phyloP scores from a whole-genome alignment of 257 asterid genomes.

The Rubia yunnanensis region DNA sequence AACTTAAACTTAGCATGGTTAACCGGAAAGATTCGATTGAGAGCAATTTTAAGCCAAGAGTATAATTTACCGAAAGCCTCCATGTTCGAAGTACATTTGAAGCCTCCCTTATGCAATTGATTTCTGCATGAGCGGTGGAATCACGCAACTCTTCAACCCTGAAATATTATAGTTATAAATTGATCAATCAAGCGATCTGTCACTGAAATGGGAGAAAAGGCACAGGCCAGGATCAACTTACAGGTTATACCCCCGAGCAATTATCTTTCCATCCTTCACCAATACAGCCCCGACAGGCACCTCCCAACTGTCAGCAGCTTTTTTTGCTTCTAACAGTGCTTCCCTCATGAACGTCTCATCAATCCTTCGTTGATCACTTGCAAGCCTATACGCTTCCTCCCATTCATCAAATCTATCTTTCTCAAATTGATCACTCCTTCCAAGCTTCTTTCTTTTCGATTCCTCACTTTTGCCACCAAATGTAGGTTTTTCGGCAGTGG shows the following conservation, averaged over 20 bases:
- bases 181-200: conserved; percentile 8
- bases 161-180: conserved; percentile 21
- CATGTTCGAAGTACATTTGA: conserved; percentile 67
- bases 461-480: conserved; percentile 29
- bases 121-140: conserved; percentile 98
- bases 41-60: not conserved
- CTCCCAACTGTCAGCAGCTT: conserved; percentile 96
- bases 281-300: conserved; percentile 97
- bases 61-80: conserved; percentile 80
- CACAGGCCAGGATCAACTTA: conserved; percentile 31
- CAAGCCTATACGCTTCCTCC: conserved; percentile 84
- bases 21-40: conserved; percentile 6
- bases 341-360: conserved; percentile 94
- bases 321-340: conserved; percentile 83
- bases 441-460: conserved; percentile 37
- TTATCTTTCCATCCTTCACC: conserved; percentile 74
- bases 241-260: conserved; percentile 97
- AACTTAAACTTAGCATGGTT: not conserved
- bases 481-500: conserved; percentile 30
- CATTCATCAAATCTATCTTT: conserved; percentile 80
- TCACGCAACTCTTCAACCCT: conserved; percentile 97
- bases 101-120: conserved; percentile 90
- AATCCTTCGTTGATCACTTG: conserved; percentile 50
- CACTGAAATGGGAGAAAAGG: conserved; percentile 5
- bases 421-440: conserved; percentile 51